Base-by-base conservation (phyloP, 345 rosid genomes). In the Corchorus capsularis region DNA sequence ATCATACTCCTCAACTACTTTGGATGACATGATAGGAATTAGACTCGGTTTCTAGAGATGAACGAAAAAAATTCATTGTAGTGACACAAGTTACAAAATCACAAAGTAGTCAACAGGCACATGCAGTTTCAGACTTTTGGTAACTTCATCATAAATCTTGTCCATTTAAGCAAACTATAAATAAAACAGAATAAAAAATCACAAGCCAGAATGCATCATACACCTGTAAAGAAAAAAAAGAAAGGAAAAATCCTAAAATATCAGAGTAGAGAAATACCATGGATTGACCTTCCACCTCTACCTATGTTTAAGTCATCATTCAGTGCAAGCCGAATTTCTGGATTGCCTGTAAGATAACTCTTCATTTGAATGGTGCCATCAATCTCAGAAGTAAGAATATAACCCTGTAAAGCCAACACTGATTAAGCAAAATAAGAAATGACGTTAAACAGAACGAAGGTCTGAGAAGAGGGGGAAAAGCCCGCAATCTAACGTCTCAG, bases 341-440 rank as follows among this genome's bases (percentile, higher is more conserved):
- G 73, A 22, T 62, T 67, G 14, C 54, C n/a, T 39, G 83, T 53
- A 64, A 88, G 88, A 72, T 84, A 88, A 72, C 91, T 88, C 85
- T 88, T 88, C 91, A 88, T 86, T 84, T 88, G 91, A 74, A 88
- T 88, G 72, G 91, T 84, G 17, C 88, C 89, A 76, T 88, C 89
- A 69, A 86, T 84, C 81, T 87, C 91, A 41, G 89, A 86, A 72
- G 91, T 88, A 72, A 88, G 74, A 65, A 86, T 88, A 75, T 86
- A 88, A 32, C 89, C 91, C 91, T 84, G 83, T 64, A n/a, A 15
- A 56, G 12, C 3, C 32, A 74, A 77, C 35, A 27, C 35, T 12
- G 22, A n/a, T n/a, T 52, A 39, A 41, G 54, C 19, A 16, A 75
- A 52, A 45, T 13, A 6, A 6, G 41, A 41, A 35, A 16, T 14